Percentiles rank a stretch among this genome's conserved stretches.
phyloP scores from a whole-genome alignment of 805 yeast genomes.

The Vanderwaltozyma tropicalis region DNA sequence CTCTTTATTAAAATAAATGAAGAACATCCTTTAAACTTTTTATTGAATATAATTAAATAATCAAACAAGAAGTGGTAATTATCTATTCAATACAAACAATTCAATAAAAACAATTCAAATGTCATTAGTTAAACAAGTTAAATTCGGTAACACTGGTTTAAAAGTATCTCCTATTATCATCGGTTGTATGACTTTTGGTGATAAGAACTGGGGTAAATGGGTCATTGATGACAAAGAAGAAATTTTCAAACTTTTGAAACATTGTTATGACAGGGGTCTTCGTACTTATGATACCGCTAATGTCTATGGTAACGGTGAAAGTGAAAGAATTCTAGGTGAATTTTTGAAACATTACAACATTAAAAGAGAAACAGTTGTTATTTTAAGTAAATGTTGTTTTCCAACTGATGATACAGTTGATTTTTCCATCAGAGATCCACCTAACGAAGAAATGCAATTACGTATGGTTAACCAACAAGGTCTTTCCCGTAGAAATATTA shows the following conservation, averaged over 20 bases:
- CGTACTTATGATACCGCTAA: constrained; percentile 44
- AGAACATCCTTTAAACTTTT: too few species aligned
- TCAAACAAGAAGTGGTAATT: too few species aligned
- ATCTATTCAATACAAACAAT: too few species aligned
- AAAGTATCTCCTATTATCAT: constrained; percentile 40
- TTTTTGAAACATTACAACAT: constrained; percentile 42
- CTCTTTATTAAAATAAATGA: too few species aligned
- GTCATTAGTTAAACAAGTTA: constrained; percentile 12
- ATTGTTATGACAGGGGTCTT: constrained; percentile 37
- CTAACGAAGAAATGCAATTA: neutral
- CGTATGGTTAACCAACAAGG: constrained; percentile 33
- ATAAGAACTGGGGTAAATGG: constrained; percentile 36
- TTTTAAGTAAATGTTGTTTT: constrained; percentile 37
- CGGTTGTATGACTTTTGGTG: constrained; percentile 47
- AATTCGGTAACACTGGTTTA: constrained; percentile 40
- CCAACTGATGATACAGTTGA: constrained; percentile 23
- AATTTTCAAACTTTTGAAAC: constrained; percentile 34
- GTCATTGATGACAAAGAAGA: constrained; percentile 40
- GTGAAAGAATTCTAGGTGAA: constrained; percentile 44
- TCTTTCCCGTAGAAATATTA: constrained; percentile 36
- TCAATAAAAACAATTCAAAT: neutral
- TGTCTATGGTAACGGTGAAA: constrained; percentile 36
- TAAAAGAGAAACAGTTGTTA: constrained; percentile 44
- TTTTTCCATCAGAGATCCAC: neutral
- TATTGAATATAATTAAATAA: too few species aligned